Base-by-base conservation (phyloP, 495 filamentous ascomycete species). In the Hypoxylon intermedium region DNA sequence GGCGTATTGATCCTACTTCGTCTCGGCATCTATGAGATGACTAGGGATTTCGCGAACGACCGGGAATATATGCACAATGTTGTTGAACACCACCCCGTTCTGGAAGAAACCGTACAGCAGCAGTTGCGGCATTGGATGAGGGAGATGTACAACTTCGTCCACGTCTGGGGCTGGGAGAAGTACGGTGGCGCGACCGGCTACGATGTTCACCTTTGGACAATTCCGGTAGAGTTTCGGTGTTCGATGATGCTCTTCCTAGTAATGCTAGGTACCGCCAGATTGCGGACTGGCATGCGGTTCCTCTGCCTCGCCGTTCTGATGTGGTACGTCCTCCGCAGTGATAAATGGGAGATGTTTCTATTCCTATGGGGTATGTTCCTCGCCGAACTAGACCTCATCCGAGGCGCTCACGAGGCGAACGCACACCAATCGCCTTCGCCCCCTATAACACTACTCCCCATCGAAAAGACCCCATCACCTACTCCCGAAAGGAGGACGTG, bases 131-230 rank as follows among this genome's bases (percentile, higher is more conserved):
- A 74, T 28, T 79, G 76, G 77, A 43, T 46, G 13, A 18, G 38
- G 15, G 60, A 66, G 40, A 71, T 79, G 73, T 69, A 61, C 21
- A 37, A 66, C 11, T 74, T 80, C 34, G 51, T 78, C 19, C 73
- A 79, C 18, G 48, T 76, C 2, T 77, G 72, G 70, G 70, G 72
- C 31, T 78, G 74, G 76, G 71, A 68, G 21, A 67, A 49, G 38
- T 72, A 60, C 51, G 71, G 52, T 67, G 78, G 62, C 71, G 82
- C 60, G 65, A 82, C 67, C 68, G 72, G 58, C 30, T 87, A 89
- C 62, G 87, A 89, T 46, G 81, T 85, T 4, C 86, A 88, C 56
- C 74, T 89, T 0, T 90, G 87, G 87, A 90, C 87, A 19, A 87
- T 90, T n/a, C 87, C 87, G 0, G 80, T 89, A 20, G 87, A 90